Percentiles rank a stretch among this genome's conserved stretches.
Conservation (phyloP, 2,329 filamentous ascomycete species). For the Graphilbum ipis-grandicollis region DNA sequence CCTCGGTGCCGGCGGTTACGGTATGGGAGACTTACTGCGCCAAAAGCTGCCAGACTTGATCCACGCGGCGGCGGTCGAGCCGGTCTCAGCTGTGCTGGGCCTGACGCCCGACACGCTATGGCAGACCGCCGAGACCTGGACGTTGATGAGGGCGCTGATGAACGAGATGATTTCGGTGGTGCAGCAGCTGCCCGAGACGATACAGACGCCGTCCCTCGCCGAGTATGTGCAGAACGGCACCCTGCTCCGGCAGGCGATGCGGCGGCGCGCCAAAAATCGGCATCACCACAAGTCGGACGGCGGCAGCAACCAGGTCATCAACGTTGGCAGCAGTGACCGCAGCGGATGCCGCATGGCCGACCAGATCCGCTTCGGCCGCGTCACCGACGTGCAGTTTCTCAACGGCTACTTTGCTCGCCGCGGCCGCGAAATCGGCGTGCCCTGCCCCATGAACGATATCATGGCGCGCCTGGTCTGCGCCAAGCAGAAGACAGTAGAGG, state of each 20-base stretch:
- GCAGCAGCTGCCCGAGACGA: slow-evolving; percentile 55
- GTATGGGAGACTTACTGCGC: slow-evolving; percentile 44
- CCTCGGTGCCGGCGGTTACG: slow-evolving; percentile 41
- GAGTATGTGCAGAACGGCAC: slow-evolving; percentile 38
- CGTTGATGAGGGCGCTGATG: slow-evolving; percentile 53
- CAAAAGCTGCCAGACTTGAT: slow-evolving; percentile 66
- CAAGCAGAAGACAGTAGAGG: slow-evolving; percentile 27
- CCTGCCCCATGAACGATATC: slow-evolving; percentile 55
- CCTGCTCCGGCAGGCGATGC: slow-evolving; percentile 43
- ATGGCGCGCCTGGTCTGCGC: slow-evolving; percentile 57
- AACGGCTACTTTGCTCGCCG: slow-evolving; percentile 75
- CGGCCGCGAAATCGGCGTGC: slow-evolving; percentile 56
- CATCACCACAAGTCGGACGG: no score
- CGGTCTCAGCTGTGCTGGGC: slow-evolving; percentile 65
- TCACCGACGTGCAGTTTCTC: slow-evolving; percentile 66
- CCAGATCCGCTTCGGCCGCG: slow-evolving; percentile 40
- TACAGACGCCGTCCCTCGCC: slow-evolving; percentile 37
- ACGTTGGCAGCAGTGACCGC: no score
- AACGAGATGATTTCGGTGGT: slow-evolving; percentile 61
- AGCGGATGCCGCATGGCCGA: slow-evolving; percentile 48
- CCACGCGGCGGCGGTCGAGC: slow-evolving; percentile 60
- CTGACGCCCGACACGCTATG: slow-evolving; percentile 55
- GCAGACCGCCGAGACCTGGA: slow-evolving; percentile 45
- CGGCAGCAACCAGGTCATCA: no score
- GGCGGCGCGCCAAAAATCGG: slow-evolving; percentile 20